These are phyloP conservation scores for Tulasnella sp. DNA, from an alignment of 768 basidiomycete genomes.

Conservation along the genomic window DNA sequence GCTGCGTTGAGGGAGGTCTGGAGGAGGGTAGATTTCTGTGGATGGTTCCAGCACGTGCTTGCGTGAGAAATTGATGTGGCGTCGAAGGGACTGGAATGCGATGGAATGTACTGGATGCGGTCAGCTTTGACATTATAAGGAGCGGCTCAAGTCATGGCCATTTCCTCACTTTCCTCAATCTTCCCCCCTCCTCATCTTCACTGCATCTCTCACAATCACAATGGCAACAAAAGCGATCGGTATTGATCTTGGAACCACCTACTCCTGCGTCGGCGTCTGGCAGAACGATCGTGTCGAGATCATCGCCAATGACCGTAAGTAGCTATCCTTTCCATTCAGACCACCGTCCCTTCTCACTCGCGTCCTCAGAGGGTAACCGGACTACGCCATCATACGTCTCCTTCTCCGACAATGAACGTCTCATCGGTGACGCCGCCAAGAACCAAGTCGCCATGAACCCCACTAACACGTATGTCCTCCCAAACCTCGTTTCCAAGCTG, in stretches of 20 bases:
- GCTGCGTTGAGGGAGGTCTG: too few species aligned
- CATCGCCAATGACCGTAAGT: constrained; percentile 25
- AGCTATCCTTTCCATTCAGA: neutral
- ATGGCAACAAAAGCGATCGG: constrained; percentile 23
- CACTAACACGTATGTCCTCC: constrained; percentile 25
- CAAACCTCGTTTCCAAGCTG: neutral
- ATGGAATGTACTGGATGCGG: constrained; percentile 11
- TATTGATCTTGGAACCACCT: constrained; percentile 33
- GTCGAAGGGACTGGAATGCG: constrained; percentile 5
- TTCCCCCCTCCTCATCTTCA: constrained; percentile 3
- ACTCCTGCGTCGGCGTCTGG: constrained; percentile 39
- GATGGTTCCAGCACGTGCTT: neutral
- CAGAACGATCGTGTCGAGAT: constrained; percentile 39
- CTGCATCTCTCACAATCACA: neutral
- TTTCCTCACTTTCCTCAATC: too few species aligned
- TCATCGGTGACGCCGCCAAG: constrained; percentile 42
- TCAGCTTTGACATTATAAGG: neutral
- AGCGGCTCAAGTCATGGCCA: neutral
- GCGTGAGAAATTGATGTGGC: constrained; percentile 1
- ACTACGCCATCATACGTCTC: constrained; percentile 53
- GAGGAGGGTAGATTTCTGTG: neutral
- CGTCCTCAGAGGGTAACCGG: constrained; percentile 37
- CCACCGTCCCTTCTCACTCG: neutral
- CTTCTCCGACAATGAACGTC: constrained; percentile 47
- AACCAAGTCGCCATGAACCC: constrained; percentile 40